A percentile compares a stretch with the other conserved stretches of the same genome.
Conservation (phyloP, 225 moss, liverwort and hornwort genomes). For the Pseudoscleropodium purum region DNA sequence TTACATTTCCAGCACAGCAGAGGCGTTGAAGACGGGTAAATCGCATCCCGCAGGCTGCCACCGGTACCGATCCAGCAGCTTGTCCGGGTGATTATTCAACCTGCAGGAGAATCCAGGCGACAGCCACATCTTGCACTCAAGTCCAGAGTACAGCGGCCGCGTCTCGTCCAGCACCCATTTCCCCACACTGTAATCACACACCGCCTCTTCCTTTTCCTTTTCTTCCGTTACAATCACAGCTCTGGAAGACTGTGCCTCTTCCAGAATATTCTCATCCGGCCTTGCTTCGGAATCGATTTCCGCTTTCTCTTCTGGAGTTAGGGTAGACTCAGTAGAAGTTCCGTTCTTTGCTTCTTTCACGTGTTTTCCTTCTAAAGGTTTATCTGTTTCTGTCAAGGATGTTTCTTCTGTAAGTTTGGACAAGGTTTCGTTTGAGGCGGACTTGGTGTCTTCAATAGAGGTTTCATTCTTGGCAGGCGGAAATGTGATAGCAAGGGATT, state of each 20-base stretch:
- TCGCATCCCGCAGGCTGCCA: constrained; percentile 76
- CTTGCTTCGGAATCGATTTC: not conserved
- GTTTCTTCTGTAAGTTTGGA: not conserved
- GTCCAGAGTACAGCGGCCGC: constrained; percentile 52
- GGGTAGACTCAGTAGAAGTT: not conserved
- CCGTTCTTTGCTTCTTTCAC: not conserved
- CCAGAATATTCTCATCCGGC: not conserved
- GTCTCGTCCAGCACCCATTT: constrained; percentile 49
- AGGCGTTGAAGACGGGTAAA: constrained; percentile 44
- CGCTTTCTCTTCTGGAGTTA: not conserved
- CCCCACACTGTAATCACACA: constrained; percentile 59
- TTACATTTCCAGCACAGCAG: constrained; percentile 43
- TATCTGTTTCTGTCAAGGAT: not conserved
- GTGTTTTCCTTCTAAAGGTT: not conserved
- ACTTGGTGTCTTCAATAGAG: not conserved
- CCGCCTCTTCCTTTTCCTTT: not conserved
- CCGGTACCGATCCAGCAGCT: constrained; percentile 54
- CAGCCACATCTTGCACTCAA: constrained; percentile 55
- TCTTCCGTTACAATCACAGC: not conserved
- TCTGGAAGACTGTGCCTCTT: not conserved
- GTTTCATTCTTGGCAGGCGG: not conserved
- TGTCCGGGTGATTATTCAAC: constrained; percentile 36
- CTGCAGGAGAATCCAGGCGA: constrained; percentile 44
- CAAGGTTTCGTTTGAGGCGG: not conserved
- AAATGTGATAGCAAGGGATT: not conserved